Percentiles rank a stretch among this genome's conserved stretches.
Evolutionary conservation across 1,284 basidiomycete species (phyloP).

Genomic region (Leccinum fallax): DNA sequence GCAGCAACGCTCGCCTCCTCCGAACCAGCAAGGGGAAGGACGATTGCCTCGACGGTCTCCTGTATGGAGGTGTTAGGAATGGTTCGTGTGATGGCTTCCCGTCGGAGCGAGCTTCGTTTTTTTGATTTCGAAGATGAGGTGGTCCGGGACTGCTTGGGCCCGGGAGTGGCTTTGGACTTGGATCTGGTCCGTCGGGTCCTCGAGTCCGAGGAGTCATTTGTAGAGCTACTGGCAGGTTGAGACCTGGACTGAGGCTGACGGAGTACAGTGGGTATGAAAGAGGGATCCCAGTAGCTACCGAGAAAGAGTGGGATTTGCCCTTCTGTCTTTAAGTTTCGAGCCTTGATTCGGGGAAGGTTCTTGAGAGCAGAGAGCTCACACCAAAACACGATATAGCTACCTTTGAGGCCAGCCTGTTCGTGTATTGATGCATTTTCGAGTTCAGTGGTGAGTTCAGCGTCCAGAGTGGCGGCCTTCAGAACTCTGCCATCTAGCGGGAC

Average conservation of each 20-base stretch:
- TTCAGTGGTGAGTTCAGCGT: not conserved
- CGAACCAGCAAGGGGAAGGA: not conserved
- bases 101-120: not conserved
- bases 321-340: not conserved
- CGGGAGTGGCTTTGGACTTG: not conserved
- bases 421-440: not conserved
- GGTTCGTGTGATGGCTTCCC: not conserved
- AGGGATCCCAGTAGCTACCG: not conserved
- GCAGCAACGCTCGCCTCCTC: not conserved
- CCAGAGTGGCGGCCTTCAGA: not conserved
- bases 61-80: not conserved
- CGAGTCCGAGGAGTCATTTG: too few species aligned
- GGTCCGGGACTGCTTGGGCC: not conserved
- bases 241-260: not conserved
- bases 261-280: not conserved
- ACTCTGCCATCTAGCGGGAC: not conserved
- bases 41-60: not conserved
- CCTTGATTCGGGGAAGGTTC: not conserved
- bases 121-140: not conserved
- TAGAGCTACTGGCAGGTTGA: too few species aligned
- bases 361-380: not conserved
- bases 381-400: not conserved
- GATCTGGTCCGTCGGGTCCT: too few species aligned
- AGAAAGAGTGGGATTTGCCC: not conserved
- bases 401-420: not conserved